Conservation (phyloP, 164 flowering plant species). For the Vitis cinerea region DNA sequence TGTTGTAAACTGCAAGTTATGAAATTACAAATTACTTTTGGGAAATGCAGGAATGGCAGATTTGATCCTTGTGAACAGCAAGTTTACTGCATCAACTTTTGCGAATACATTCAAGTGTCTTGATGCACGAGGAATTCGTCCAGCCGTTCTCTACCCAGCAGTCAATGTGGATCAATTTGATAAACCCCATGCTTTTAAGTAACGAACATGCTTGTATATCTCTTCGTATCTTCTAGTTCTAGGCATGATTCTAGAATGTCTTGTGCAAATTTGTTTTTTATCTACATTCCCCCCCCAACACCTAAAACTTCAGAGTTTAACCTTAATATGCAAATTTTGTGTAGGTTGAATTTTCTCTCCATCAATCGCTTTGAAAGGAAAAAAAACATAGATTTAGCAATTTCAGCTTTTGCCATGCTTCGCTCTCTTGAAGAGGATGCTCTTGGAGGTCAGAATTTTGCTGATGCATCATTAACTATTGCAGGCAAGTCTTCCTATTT, state of each 20-base stretch:
- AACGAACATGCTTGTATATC: slow-evolving; percentile 31
- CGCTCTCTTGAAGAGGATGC: slow-evolving; percentile 31
- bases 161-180: slow-evolving; percentile 85
- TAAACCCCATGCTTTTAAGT: slow-evolving; percentile 63
- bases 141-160: slow-evolving; percentile 91
- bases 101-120: slow-evolving; percentile 80
- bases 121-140: slow-evolving; percentile 62
- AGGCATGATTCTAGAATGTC: slow-evolving; percentile 11
- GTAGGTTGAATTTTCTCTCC: slow-evolving; percentile 77
- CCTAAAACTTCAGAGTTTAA: too few species aligned
- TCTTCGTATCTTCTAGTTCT: slow-evolving; percentile 24
- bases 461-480: slow-evolving; percentile 59
- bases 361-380: slow-evolving; percentile 93
- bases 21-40: slow-evolving; percentile 3
- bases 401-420: slow-evolving; percentile 78
- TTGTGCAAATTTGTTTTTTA: neutral
- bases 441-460: slow-evolving; percentile 31
- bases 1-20: neutral
- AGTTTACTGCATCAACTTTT: slow-evolving; percentile 86
- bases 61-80: slow-evolving; percentile 87
- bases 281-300: neutral
- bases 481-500: slow-evolving; percentile 48
- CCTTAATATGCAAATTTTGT: slow-evolving; percentile 2
- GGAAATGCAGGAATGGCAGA: slow-evolving; percentile 84
- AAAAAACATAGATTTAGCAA: slow-evolving; percentile 85